Evolutionary conservation across 2,329 filamentous ascomycete species (phyloP).

Genomic region (Aspergillus hiratsukae): DNA sequence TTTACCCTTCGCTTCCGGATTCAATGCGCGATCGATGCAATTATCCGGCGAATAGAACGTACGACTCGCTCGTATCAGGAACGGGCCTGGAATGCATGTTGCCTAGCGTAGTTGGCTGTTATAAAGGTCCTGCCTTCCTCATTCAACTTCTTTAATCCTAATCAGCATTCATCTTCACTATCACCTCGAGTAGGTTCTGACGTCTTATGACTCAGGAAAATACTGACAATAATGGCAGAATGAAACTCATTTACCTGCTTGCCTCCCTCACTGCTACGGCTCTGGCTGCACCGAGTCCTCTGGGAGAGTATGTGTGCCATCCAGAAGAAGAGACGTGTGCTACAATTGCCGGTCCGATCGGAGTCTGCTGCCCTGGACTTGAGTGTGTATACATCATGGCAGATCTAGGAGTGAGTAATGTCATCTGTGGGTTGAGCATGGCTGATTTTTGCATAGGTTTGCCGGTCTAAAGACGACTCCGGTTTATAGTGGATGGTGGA

Average conservation of each 20-base stretch:
- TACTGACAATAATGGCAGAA: neutral
- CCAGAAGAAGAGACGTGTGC: neutral
- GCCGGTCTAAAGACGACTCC: neutral
- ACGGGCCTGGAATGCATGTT: neutral
- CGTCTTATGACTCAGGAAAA: neutral
- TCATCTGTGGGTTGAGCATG: neutral
- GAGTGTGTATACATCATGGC: neutral
- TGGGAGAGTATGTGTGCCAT: neutral
- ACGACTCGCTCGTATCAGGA: neutral
- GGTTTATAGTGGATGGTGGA: neutral
- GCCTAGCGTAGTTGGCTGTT: neutral
- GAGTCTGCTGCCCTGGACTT: neutral
- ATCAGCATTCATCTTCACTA: neutral
- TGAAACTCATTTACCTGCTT: neutral
- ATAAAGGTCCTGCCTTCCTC: neutral
- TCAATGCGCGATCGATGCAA: neutral
- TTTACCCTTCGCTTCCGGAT: neutral
- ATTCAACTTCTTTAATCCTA: neutral
- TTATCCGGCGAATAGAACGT: neutral
- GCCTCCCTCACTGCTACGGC: neutral
- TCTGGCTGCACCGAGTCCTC: neutral
- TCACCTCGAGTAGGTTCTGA: neutral
- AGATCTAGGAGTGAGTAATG: neutral
- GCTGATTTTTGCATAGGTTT: neutral
- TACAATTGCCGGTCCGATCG: neutral